These are phyloP conservation scores for Verticillium nonalfalfae DNA, from an alignment of 2,329 filamentous ascomycete species.

Conservation along the genomic window DNA sequence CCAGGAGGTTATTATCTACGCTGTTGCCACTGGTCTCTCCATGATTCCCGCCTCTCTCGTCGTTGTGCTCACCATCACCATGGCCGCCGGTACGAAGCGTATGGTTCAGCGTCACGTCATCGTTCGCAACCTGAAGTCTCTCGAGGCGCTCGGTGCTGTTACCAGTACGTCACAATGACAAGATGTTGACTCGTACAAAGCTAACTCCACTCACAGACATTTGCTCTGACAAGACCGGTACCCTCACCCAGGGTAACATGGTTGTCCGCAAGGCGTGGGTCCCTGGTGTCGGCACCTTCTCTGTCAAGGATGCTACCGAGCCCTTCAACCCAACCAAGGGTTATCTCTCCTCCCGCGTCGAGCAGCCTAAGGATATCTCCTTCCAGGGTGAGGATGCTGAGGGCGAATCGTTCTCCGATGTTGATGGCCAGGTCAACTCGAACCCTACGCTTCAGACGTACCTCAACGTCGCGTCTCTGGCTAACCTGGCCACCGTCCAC, in stretches of 20 bases:
- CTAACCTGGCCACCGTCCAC: constrained; percentile 59
- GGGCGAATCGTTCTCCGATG: constrained; percentile 21
- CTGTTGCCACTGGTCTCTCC: constrained; percentile 37
- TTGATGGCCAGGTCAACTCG: constrained; percentile 36
- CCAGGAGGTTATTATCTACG: constrained; percentile 35
- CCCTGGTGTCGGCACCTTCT: constrained; percentile 38
- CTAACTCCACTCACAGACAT: constrained; percentile 29
- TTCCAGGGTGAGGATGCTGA: constrained; percentile 18
- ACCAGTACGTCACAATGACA: constrained; percentile 25
- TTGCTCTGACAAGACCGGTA: constrained; percentile 53
- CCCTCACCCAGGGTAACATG: constrained; percentile 47
- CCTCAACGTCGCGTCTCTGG: constrained; percentile 57
- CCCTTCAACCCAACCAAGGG: constrained; percentile 52
- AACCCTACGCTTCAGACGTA: constrained; percentile 38
- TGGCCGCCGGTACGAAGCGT: constrained; percentile 47
- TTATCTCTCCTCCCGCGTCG: constrained; percentile 30
- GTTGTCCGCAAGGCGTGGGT: constrained; percentile 47
- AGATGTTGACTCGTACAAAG: too few relatives aligned
- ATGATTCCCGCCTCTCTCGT: constrained; percentile 45
- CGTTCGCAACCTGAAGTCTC: constrained; percentile 41
- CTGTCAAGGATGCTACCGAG: constrained; percentile 41
- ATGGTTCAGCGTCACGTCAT: constrained; percentile 48
- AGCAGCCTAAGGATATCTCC: constrained; percentile 26
- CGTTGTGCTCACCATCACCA: constrained; percentile 52
- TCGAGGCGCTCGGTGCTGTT: constrained; percentile 49